Evolutionary conservation across 2,329 filamentous ascomycete genomes (phyloP).

Genomic region (Fusarium foetens): DNA sequence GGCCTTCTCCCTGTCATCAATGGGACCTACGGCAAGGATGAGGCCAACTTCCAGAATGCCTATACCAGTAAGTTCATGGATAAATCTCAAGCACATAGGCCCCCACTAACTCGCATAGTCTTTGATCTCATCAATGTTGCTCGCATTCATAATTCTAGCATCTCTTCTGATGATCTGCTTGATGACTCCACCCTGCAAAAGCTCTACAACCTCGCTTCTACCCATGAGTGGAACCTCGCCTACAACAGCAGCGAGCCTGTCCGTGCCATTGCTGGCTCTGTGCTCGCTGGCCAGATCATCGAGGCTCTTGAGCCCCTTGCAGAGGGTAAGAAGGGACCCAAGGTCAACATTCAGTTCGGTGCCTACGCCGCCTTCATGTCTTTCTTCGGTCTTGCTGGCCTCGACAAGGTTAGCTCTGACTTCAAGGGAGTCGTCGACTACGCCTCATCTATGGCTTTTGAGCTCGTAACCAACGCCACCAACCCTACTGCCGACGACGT

Average conservation of each 20-base stretch:
- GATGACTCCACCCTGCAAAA: conserved; percentile 68
- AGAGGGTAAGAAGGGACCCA: conserved; percentile 50
- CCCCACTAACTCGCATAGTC: conserved; percentile 52
- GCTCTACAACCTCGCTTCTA: conserved; percentile 78
- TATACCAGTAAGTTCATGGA: conserved; percentile 65
- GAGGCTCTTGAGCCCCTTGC: conserved; percentile 64
- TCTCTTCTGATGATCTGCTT: conserved; percentile 68
- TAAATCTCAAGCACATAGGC: conserved; percentile 58
- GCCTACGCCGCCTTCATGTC: conserved; percentile 70
- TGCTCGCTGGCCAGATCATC: conserved; percentile 66
- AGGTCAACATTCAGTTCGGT: conserved; percentile 66
- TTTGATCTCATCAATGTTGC: conserved; percentile 71
- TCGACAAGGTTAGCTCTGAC: conserved; percentile 62
- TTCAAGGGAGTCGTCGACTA: conserved; percentile 88
- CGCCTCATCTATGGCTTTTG: conserved; percentile 82
- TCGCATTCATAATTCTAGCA: conserved; percentile 68
- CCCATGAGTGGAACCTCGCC: conserved; percentile 83
- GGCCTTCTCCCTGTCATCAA: conserved; percentile 65
- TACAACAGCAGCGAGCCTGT: conserved; percentile 79
- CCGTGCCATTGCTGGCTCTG: conserved; percentile 67
- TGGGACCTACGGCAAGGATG: conserved; percentile 57
- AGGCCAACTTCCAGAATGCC: conserved; percentile 67
- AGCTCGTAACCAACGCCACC: conserved; percentile 69
- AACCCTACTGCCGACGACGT: conserved; percentile 59
- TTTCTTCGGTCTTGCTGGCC: conserved; percentile 69